phyloP scores from a whole-genome alignment of 2,329 filamentous ascomycete species.

The Aspergillus texensis region DNA sequence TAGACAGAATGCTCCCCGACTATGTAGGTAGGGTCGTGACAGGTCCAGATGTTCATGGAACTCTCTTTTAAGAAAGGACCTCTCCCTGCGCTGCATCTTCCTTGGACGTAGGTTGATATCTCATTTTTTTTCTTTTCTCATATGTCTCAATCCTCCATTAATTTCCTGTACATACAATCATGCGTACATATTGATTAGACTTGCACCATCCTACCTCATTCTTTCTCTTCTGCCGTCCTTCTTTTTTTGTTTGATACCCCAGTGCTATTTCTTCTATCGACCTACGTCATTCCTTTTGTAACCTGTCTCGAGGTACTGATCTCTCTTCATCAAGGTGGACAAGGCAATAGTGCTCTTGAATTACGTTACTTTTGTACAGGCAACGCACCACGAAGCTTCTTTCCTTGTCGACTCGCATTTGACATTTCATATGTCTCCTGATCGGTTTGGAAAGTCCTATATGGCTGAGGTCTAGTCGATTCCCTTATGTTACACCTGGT shows the following conservation, averaged over 20 bases:
- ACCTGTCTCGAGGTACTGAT: background rate
- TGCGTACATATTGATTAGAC: constrained; percentile 3
- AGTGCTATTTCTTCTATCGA: background rate
- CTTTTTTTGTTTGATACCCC: background rate
- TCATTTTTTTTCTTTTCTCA: constrained; percentile 3
- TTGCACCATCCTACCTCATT: background rate
- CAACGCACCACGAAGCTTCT: background rate
- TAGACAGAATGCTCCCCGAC: constrained; percentile 14
- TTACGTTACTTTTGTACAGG: background rate
- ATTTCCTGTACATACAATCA: constrained; percentile 17
- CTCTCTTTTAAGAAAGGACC: constrained; percentile 21
- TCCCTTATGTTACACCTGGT: constrained; percentile 34
- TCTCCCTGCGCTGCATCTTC: constrained; percentile 5
- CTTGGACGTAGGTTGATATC: constrained; percentile 10
- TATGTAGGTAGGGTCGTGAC: constrained; percentile 25
- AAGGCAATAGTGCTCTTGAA: background rate
- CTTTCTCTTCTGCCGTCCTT: constrained; percentile 2
- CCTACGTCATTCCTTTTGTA: background rate
- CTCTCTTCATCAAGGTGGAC: background rate
- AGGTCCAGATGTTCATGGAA: constrained; percentile 18
- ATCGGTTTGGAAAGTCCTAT: constrained; percentile 24
- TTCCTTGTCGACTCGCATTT: constrained; percentile 13
- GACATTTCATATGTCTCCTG: constrained; percentile 8
- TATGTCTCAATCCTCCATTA: background rate
- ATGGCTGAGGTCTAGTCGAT: constrained; percentile 20